Evolutionary conservation across 768 basidiomycete species (phyloP).

Genomic region (Paxillus ammoniavirescens): DNA sequence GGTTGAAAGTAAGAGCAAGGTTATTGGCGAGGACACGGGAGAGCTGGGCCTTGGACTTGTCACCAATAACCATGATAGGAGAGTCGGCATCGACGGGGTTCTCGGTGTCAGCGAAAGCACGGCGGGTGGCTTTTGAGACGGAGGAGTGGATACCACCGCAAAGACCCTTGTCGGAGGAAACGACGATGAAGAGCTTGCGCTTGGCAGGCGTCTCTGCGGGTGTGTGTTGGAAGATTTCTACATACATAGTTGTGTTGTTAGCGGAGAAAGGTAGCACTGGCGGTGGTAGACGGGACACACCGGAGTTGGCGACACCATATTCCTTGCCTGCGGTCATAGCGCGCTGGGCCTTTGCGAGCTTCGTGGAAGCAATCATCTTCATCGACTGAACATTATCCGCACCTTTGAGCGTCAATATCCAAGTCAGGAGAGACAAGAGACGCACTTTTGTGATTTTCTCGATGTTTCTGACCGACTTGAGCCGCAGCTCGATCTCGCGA

Average conservation of each 20-base stretch:
- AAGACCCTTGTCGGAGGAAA: conserved; percentile 98
- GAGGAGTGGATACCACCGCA: conserved; percentile 99
- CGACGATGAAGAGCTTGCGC: conserved; percentile 87
- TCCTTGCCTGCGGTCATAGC: conserved; percentile 90
- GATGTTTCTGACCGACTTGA: conserved; percentile 96
- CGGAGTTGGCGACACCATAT: conserved; percentile 90
- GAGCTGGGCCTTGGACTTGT: conserved; percentile 96
- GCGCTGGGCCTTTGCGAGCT: conserved; percentile 91
- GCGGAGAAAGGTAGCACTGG: background rate
- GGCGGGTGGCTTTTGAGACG: conserved; percentile 86
- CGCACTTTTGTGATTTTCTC: conserved; percentile 99
- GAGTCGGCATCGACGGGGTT: conserved; percentile 55
- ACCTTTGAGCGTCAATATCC: conserved; percentile 1
- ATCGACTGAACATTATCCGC: conserved; percentile 60
- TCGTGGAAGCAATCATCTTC: conserved; percentile 98
- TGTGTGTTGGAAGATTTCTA: conserved; percentile 88
- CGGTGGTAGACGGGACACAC: conserved; percentile 38
- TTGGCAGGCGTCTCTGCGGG: conserved; percentile 64
- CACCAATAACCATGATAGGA: conserved; percentile 85
- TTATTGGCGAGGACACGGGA: conserved; percentile 61
- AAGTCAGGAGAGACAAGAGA: conserved; percentile 7
- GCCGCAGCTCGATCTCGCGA: conserved; percentile 93
- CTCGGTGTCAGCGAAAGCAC: conserved; percentile 55
- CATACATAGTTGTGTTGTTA: conserved; percentile 6
- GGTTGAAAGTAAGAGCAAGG: conserved; percentile 88